Base-by-base conservation (phyloP, 1,139 yeast genomes). In the Debaryomycetaceae sp. region DNA sequence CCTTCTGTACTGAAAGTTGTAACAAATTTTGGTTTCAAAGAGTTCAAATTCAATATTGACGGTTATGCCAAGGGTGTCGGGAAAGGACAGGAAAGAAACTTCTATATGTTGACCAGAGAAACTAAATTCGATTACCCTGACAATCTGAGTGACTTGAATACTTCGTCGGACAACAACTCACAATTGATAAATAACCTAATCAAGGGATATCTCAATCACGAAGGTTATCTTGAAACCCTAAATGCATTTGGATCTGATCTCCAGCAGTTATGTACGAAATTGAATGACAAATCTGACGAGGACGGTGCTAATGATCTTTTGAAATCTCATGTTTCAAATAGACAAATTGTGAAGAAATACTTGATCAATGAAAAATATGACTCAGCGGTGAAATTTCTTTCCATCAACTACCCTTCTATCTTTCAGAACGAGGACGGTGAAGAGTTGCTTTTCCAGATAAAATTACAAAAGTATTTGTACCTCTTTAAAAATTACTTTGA, bases 1-100 rank as follows among this genome's bases (percentile, higher is more conserved):
- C 48, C 57, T 3, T 48, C 58, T 1, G 45, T 33, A 8, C 41
- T 57, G 8, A 49, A 51, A 36, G 67, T 86, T 1, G 65, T 63
- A 13, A 77, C 94, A 4, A 91, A 89, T 56, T 84, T 91, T 52
- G 97, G 97, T 1, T 79, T 67, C 46, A 64, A 59, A 39, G 72
- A 79, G 41, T 89, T 89, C 57, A 67, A 73, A 41, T 89, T 81
- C 58, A 88, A 89, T 57, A 84, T 89, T 47, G 75, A 75, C 40
- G 75, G 76, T 43, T 85, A 86, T 58, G 78, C 85, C 37, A 71
- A 74, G 33, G 65, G 56, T 2, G 64, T 57, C 49, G 75, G 75
- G 42, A 45, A 46, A 2, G 58, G 58, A 29, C 53, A 55, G 35
- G 59, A 58, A 36, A 53, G 52, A 33, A 48, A 51, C 9, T 42